Base-by-base conservation (phyloP, 495 filamentous ascomycete species). In the Daldinia bambusicola region DNA sequence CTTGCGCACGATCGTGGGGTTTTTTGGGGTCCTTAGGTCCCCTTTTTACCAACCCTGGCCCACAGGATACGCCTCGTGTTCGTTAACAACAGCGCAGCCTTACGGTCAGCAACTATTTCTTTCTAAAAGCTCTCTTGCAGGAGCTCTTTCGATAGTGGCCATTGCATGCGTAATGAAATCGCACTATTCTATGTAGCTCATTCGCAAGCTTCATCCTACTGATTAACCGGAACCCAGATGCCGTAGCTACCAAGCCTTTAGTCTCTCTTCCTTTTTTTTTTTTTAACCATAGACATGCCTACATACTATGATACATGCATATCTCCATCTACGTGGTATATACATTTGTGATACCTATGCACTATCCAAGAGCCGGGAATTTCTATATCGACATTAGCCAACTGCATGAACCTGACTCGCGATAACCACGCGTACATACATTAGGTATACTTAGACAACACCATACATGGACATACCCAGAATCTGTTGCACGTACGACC, bases 361-460 rank as follows among this genome's bases (percentile, higher is more conserved):
- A 5, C 43, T 43, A 60, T 20, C 57, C 14, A 34, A 48, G 6
- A 38, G 38, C 41, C 12, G 22, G 22, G 57, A 38, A 45, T 48
- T 60, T 43, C 57, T 40, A 45, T 45, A 13, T 45, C 45, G 41
- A 32, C 56, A 62, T 56, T 59, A 60, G 43, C 9, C 52, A 63
- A 8, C 50, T 63, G 58, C 69, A 60, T 48, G 60, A 57, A 63
- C 45, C 43, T 71, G 63, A 71, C 69, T 71, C 63, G 69, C 55
- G 34, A 34, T 18, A 20, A 9, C 18, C 4, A 22, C 40, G 16
- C 55, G 31, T 26, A 51, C 31, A 56, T 34, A 20, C 48, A 7
- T 16, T 57, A 20, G 41, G 16, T 45, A 45, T 45, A 45, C 43
- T 20, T 48, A 7, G 43, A 22, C 18, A 22, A 26, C 3, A 26